A percentile compares a stretch with the other conserved stretches of the same genome.
phyloP scores from a whole-genome alignment of 331 rosid species.

The Rhamnella rubrinervis region DNA sequence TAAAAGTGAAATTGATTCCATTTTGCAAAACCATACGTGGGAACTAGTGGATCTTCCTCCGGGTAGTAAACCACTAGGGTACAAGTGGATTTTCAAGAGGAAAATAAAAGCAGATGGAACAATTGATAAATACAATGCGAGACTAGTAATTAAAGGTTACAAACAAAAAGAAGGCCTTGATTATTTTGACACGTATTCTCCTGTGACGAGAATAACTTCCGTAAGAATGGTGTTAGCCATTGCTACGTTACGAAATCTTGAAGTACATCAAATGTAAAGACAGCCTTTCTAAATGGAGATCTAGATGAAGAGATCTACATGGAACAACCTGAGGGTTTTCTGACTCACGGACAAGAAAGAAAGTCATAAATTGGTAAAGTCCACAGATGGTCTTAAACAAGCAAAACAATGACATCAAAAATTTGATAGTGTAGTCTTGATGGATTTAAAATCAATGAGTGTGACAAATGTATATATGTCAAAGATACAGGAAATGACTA shows the following conservation, averaged over 20 bases:
- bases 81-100: too few species aligned
- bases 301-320: neutral
- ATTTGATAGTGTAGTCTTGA: too few species aligned
- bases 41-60: neutral
- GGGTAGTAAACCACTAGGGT: neutral
- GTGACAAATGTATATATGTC: neutral
- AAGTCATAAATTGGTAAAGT: neutral
- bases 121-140: neutral
- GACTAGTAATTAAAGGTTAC: too few species aligned
- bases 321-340: neutral
- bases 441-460: too few species aligned
- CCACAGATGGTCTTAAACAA: too few species aligned
- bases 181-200: neutral
- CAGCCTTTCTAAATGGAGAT: neutral
- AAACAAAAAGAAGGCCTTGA: neutral
- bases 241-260: neutral
- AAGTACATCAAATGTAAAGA: neutral
- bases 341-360: too few species aligned
- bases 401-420: too few species aligned
- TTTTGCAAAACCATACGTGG: neutral
- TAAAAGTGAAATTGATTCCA: slow-evolving; percentile 1
- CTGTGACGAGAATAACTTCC: neutral
- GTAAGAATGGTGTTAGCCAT: neutral
- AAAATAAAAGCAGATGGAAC: neutral
- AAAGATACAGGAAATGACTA: neutral